Percentiles rank a stretch among this genome's conserved stretches.
Evolutionary conservation across 2,329 filamentous ascomycete genomes (phyloP).

Genomic region (Podosphaera leucotricha): DNA sequence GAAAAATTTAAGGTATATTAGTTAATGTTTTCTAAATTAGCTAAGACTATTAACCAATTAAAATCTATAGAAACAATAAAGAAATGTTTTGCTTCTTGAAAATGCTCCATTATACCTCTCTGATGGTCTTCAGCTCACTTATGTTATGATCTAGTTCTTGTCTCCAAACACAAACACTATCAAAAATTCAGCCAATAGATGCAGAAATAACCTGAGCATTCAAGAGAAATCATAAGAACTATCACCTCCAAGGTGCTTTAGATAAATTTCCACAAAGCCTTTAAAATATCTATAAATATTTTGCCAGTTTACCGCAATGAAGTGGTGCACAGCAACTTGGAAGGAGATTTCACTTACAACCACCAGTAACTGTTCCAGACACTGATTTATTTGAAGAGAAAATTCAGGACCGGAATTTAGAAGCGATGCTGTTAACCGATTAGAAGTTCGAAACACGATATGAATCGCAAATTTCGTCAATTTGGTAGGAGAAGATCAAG

Average conservation of each 20-base stretch:
- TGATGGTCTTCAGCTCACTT: not conserved
- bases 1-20: not conserved
- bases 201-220: not conserved
- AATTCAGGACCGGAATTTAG: conserved; percentile 17
- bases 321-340: not conserved
- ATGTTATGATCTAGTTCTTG: not conserved
- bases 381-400: not conserved
- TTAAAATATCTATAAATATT: not conserved
- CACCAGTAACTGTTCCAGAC: not conserved
- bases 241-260: not conserved
- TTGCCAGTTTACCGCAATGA: not conserved
- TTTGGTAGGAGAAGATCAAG: not conserved
- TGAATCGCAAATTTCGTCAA: not conserved
- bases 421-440: not conserved
- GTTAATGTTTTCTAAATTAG: not conserved
- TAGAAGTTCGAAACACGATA: not conserved
- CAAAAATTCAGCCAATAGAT: not conserved
- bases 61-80: not conserved
- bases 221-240: not conserved
- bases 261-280: not conserved
- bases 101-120: not conserved
- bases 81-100: not conserved
- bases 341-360: not conserved
- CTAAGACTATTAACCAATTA: not conserved
- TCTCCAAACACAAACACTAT: not conserved